Evolutionary conservation across 805 yeast genomes (phyloP).

Genomic region (Ogataea populi-albae): DNA sequence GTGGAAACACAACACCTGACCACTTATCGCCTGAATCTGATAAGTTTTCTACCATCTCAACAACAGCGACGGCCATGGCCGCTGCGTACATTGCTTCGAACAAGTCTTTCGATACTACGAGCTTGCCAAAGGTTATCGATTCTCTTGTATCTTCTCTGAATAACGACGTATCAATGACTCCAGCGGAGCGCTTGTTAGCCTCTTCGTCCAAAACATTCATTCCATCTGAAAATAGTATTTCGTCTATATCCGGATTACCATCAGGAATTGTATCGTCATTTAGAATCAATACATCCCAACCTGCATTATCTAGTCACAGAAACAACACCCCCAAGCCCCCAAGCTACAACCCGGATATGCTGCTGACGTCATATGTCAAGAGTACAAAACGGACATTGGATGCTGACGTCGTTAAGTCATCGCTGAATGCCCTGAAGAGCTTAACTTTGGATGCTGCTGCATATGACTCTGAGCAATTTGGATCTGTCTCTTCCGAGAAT

Average conservation of each 20-base stretch:
- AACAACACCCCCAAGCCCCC: conserved; percentile 15
- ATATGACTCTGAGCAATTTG: too few relatives aligned
- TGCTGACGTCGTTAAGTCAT: conserved; percentile 5
- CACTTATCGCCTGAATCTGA: conserved; percentile 3
- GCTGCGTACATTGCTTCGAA: conserved; percentile 34
- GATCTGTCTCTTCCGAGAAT: background rate
- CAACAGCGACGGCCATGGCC: conserved; percentile 40
- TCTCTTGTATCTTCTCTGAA: conserved; percentile 19
- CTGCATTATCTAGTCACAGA: conserved; percentile 2
- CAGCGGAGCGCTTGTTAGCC: conserved; percentile 2
- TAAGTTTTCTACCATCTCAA: conserved; percentile 16
- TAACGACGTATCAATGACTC: conserved; percentile 6
- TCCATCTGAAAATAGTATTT: conserved; percentile 24
- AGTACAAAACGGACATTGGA: conserved; percentile 7
- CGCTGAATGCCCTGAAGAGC: conserved; percentile 6
- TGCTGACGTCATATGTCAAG: conserved; percentile 19
- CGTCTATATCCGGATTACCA: conserved; percentile 27
- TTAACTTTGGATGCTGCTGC: conserved; percentile 12
- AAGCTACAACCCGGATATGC: conserved; percentile 20
- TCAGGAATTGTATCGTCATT: conserved; percentile 32
- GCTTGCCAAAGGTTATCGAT: conserved; percentile 18
- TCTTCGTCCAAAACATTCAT: background rate
- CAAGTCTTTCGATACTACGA: conserved; percentile 16
- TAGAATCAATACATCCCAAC: conserved; percentile 16
- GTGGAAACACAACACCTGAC: conserved; percentile 23